These are phyloP conservation scores for Apiospora phragmitis DNA, from an alignment of 2,329 filamentous ascomycete species.

Conservation along the genomic window DNA sequence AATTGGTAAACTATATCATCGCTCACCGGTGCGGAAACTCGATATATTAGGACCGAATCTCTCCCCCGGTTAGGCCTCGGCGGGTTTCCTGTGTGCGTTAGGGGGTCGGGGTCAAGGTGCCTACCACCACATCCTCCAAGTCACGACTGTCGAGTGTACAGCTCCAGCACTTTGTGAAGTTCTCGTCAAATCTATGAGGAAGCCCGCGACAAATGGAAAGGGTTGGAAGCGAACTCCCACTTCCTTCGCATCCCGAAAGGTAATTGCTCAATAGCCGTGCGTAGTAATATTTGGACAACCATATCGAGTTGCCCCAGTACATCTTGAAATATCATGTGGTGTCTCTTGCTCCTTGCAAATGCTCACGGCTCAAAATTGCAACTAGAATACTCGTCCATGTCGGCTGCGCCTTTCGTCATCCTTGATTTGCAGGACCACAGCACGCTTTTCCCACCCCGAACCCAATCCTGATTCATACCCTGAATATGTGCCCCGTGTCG, in stretches of 20 bases:
- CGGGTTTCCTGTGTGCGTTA: neutral
- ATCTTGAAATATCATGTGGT: constrained; percentile 1
- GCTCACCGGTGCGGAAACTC: neutral
- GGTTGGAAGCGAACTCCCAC: neutral
- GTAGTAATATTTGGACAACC: neutral
- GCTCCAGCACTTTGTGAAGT: neutral
- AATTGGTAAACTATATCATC: neutral
- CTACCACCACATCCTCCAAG: neutral
- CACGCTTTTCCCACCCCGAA: neutral
- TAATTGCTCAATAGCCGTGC: neutral
- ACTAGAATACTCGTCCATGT: neutral
- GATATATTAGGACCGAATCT: neutral
- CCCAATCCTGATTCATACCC: neutral
- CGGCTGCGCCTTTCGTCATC: neutral
- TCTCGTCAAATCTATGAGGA: neutral
- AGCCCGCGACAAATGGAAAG: neutral
- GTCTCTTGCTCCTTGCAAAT: neutral
- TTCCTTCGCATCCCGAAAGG: neutral
- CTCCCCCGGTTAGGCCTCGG: neutral
- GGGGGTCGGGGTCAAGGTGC: neutral
- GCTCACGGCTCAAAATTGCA: neutral
- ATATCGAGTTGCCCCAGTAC: neutral
- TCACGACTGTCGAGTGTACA: neutral
- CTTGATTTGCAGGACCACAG: neutral
- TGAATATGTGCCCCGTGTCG: neutral